A percentile compares a stretch with the other conserved stretches of the same genome.
phyloP scores from a whole-genome alignment of 78 protist species.

The Dictyostelium citrinum region DNA sequence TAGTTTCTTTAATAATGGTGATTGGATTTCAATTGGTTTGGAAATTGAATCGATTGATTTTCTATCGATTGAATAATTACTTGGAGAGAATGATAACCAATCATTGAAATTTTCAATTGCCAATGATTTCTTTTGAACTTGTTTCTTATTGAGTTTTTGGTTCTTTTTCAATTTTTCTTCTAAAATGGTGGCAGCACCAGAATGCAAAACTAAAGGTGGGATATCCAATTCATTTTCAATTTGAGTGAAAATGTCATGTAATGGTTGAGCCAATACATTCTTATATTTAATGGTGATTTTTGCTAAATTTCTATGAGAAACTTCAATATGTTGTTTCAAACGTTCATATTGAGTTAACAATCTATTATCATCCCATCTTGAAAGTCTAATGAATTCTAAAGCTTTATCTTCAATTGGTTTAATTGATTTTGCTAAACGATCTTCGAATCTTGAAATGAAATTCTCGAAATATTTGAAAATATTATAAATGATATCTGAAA shows the following conservation, averaged over 20 bases:
- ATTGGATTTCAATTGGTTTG: neutral
- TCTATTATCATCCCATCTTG: slow-evolving; percentile 82
- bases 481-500: slow-evolving; percentile 15
- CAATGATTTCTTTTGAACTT: neutral
- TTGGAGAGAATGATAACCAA: neutral
- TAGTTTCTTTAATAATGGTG: neutral
- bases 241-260: slow-evolving; percentile 29
- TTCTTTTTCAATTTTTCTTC: neutral
- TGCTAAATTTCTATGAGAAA: slow-evolving; percentile 72
- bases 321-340: slow-evolving; percentile 57
- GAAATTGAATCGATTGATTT: neutral
- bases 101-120: slow-evolving; percentile 1
- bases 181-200: neutral
- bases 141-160: neutral
- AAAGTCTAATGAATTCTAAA: slow-evolving; percentile 51
- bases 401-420: slow-evolving; percentile 75
- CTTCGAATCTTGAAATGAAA: slow-evolving; percentile 54
- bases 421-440: slow-evolving; percentile 10
- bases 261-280: slow-evolving; percentile 36
- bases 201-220: neutral
- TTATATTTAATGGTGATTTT: slow-evolving; percentile 60
- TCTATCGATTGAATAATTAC: neutral
- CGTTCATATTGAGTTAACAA: slow-evolving; percentile 67
- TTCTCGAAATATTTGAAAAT: slow-evolving; percentile 62
- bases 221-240: slow-evolving; percentile 42